Evolutionary conservation across 2,329 filamentous ascomycete genomes (phyloP), one percentile per base, ranked within the genome.

Genomic region (Fusarium cicatricum): DNA sequence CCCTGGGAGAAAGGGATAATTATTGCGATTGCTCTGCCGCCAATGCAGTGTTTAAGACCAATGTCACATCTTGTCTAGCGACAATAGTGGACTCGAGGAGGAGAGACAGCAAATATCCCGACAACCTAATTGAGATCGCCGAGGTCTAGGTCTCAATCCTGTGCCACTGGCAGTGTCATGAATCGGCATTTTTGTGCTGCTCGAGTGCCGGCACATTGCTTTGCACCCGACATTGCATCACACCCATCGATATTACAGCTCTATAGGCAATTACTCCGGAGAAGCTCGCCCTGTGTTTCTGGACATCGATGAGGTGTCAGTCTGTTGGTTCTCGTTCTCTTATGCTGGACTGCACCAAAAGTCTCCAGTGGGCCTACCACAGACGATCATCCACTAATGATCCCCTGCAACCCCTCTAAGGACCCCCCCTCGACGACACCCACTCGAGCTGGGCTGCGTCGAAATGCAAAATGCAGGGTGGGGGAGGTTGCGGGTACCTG

Each of bases 11-110:
- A 7, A 48, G 45, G 23, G 28, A 52, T 11, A n/a, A 31, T 51
- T n/a, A n/a, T n/a, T n/a, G n/a, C n/a, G n/a, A n/a, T n/a, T n/a
- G n/a, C n/a, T n/a, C n/a, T n/a, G n/a, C n/a, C n/a, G n/a, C n/a
- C n/a, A 57, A 60, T 68, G 42, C 55, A 49, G 43, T 56, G 47
- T 61, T 58, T 42, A 53, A 60, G 55, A 43, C 57, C 56, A 62
- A 55, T 43, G 42, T 57, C 38, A 47, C 60, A 67, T 57, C 55
- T 57, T 55, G 37, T 42, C n/a, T n/a, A n/a, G n/a, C n/a, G n/a
- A n/a, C n/a, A n/a, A n/a, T n/a, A n/a, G n/a, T n/a, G 15, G 33
- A 53, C 57, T 58, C 26, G 42, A n/a, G 37, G 52, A 28, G 37
- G 37, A 54, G 42, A 58, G 52, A 61, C 47, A 58, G 39, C 48